phyloP scores from a whole-genome alignment of 2,329 filamentous ascomycete genomes.

The Botrytis fragariae region DNA sequence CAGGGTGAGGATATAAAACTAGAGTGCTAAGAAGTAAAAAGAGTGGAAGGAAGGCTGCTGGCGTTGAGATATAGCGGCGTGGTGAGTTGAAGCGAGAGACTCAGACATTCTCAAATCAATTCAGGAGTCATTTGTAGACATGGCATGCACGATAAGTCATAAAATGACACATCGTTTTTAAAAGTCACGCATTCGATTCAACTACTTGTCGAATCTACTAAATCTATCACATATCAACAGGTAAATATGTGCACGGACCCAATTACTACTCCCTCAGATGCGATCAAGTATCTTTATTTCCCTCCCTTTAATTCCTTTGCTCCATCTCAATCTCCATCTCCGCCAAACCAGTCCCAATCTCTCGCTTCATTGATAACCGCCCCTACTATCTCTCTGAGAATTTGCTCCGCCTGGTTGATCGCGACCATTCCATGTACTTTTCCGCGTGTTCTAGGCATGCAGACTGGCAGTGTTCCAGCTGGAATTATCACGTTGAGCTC shows the following conservation, averaged over 20 bases:
- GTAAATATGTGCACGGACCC: neutral
- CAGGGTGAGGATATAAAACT: neutral
- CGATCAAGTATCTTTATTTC: neutral
- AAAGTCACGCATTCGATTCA: neutral
- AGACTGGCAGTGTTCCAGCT: too few relatives aligned
- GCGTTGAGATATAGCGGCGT: too few relatives aligned
- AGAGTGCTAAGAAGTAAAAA: neutral
- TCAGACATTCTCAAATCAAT: rapidly evolving
- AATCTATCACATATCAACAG: neutral
- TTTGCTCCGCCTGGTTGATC: too few relatives aligned
- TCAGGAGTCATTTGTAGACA: neutral
- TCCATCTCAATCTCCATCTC: neutral
- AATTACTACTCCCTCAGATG: neutral
- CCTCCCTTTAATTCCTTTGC: too few relatives aligned
- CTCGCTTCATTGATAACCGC: neutral
- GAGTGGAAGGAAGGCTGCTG: neutral
- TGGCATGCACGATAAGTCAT: neutral
- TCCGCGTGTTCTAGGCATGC: too few relatives aligned
- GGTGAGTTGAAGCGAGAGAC: neutral
- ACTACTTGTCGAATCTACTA: neutral
- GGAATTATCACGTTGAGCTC: too few relatives aligned
- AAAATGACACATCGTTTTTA: neutral
- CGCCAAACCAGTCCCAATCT: neutral
- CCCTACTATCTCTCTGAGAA: too few relatives aligned
- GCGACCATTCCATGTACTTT: too few relatives aligned